Evolutionary conservation across 495 filamentous ascomycete genomes (phyloP), one percentile per base, ranked within the genome.

Genomic region (Penicillium ochrochloron): DNA sequence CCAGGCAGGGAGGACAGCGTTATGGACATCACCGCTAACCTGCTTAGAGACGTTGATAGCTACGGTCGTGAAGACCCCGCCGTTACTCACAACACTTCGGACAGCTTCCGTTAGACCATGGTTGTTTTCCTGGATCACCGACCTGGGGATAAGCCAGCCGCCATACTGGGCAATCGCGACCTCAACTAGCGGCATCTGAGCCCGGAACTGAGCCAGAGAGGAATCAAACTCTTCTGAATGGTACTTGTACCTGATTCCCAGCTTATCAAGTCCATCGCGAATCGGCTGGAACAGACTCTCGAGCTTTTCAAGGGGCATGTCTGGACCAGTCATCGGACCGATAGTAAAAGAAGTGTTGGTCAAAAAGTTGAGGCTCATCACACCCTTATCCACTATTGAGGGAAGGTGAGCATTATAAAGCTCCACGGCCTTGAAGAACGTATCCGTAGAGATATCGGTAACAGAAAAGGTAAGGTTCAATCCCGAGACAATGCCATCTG

Each of bases 101-200:
- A 58, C 25, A 8, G 64, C 39, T 9, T 66, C 46, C 8, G 64
- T 62, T 34, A 66, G 12, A 2, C 62, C 35, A 21, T 55, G 27
- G 25, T 39, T 57, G 21, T 84, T 83, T 3, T 72, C 58, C 7
- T 73, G 62, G 48, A 84, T 76, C 7, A 85, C 75, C 31, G 66
- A 60, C 34, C 77, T 76, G 6, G 86, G 87, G 50, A 89, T 78
- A 33, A 89, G 75, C 37, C 86, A 83, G 53, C 86, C 82, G 19
- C 85, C 86, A 61, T 82, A 82, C 65, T 86, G 82, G n/a, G 78
- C 75, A 23, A 75, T 79, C 62, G 78, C 78, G 48, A 84, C 78
- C 27, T 76, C 60, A 65, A 85, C 59, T 50, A 63, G 72, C 27
- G 66, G 63, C 54, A 70, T 66, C 70, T 80, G 80, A 14, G 62